Evolutionary conservation across 202 grass and related monocot species (phyloP), one percentile per base, ranked within the genome.

Genomic region (Setaria viridis): DNA sequence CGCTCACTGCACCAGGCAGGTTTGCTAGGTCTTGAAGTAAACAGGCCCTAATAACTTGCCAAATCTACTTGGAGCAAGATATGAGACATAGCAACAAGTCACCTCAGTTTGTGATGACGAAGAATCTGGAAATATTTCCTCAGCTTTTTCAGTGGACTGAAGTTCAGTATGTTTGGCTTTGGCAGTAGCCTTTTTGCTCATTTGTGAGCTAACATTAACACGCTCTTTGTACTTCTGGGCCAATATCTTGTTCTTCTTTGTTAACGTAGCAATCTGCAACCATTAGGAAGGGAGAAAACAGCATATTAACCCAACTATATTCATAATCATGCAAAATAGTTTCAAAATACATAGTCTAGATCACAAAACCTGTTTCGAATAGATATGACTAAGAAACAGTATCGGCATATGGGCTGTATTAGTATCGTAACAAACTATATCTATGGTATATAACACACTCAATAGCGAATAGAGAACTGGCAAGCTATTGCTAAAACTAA

Each of bases 161-260:
- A 73, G 46, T 85, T 80, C 86, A 71, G 67, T 84, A 50, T 70
- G 33, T 65, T 80, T 86, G 47, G 67, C 82, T 65, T 80, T 86
- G 41, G 67, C 82, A 33, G 47, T 76, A 87, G 30, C 85, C 57
- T 79, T 90, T 90, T 77, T 82, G 59, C 70, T 85, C 43, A 77
- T 39, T 34, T 72, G 51, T 50, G 64, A 79, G 51, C 34, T 41
- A 70, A 42, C 87, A 57, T 82, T 88, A 29, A 67, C 74, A 68
- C 56, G 90, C 79, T 59, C 70, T 84, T 86, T 94, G 46, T 74
- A 86, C 86, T 88, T 92, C 49, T 94, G 74, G 50, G 42, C 73
- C 88, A 98, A 81, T 48, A 86, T 74, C 54, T 91, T 98, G 88
- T 98, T 98, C 81, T 94, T 98, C 86, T 95, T 95, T 65, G 89